Conservation (phyloP, 2,329 filamentous ascomycete genomes). For the Grosmannia huntii region DNA sequence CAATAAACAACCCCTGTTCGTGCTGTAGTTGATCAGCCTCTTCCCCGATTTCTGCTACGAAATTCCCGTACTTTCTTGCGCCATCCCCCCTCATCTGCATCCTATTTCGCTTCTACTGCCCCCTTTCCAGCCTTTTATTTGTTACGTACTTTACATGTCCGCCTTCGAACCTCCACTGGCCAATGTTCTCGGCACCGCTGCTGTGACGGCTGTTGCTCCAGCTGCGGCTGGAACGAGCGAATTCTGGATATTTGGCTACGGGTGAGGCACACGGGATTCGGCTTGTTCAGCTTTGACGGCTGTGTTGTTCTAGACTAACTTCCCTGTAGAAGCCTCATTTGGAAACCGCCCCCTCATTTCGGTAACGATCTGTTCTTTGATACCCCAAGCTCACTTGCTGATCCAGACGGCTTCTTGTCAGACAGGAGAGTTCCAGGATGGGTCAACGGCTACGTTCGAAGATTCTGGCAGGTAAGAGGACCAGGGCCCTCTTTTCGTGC, state of each 20-base stretch:
- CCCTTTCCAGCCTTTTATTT: background rate
- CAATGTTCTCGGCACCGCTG: background rate
- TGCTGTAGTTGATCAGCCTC: background rate
- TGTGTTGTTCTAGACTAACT: background rate
- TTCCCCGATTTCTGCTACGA: background rate
- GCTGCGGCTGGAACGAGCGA: conserved; percentile 30
- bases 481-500: background rate
- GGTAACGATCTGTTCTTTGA: conserved; percentile 40
- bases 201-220: background rate
- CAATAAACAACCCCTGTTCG: background rate
- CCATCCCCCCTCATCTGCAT: background rate
- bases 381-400: background rate
- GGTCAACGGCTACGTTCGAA: conserved; percentile 83
- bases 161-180: background rate
- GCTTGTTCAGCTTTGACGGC: background rate
- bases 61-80: background rate
- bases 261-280: conserved; percentile 36
- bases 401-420: conserved; percentile 22
- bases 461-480: conserved; percentile 86
- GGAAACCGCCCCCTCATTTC: conserved; percentile 94
- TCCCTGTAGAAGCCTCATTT: conserved; percentile 68
- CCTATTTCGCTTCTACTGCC: background rate
- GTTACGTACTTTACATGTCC: background rate
- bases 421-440: conserved; percentile 79
- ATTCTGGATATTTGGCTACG: conserved; percentile 96